A percentile compares a stretch with the other conserved stretches of the same genome.
These are phyloP conservation scores for Eimeria falciformis DNA, from an alignment of 169 alveolate species.

Conservation along the genomic window DNA sequence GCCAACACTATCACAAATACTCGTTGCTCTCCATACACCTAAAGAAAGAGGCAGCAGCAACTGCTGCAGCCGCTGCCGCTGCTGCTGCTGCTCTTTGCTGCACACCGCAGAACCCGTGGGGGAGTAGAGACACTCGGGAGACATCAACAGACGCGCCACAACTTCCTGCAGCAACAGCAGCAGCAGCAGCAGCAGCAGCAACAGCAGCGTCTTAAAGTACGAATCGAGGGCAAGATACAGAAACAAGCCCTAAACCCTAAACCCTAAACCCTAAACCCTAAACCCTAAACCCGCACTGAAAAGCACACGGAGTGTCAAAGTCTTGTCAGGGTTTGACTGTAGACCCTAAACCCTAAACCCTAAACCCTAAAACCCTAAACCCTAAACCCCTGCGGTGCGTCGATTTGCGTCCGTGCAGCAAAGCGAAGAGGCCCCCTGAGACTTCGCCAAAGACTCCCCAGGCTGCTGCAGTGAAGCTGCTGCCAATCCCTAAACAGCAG, in stretches of 20 bases:
- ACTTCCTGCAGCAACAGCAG: slow-evolving; percentile 62
- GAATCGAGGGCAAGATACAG: too few relatives aligned
- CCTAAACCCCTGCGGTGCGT: not conserved
- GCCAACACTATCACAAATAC: not conserved
- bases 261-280: not conserved
- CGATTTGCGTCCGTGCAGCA: slow-evolving; percentile 34
- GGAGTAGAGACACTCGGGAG: slow-evolving; percentile 53
- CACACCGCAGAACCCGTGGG: slow-evolving; percentile 34
- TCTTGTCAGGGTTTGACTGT: too few relatives aligned
- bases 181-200: slow-evolving; percentile 15
- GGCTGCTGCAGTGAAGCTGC: slow-evolving; percentile 34
- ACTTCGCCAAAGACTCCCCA: slow-evolving; percentile 28
- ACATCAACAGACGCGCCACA: slow-evolving; percentile 53
- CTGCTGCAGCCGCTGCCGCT: slow-evolving; percentile 60
- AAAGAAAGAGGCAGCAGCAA: slow-evolving; percentile 34
- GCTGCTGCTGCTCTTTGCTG: slow-evolving; percentile 58
- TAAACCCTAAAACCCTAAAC: not conserved
- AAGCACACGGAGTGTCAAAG: not conserved
- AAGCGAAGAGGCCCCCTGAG: slow-evolving; percentile 38
- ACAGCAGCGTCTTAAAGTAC: slow-evolving; percentile 26
- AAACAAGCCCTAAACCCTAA: not conserved
- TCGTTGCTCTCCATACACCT: not conserved
- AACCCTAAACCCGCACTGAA: not conserved
- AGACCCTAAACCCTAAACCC: slow-evolving; percentile 2
- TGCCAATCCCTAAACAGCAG: slow-evolving; percentile 38